Percentiles rank a stretch among this genome's conserved stretches.
Evolutionary conservation across 306 rosid genomes (phyloP).

Genomic region (Nissolia schottii): DNA sequence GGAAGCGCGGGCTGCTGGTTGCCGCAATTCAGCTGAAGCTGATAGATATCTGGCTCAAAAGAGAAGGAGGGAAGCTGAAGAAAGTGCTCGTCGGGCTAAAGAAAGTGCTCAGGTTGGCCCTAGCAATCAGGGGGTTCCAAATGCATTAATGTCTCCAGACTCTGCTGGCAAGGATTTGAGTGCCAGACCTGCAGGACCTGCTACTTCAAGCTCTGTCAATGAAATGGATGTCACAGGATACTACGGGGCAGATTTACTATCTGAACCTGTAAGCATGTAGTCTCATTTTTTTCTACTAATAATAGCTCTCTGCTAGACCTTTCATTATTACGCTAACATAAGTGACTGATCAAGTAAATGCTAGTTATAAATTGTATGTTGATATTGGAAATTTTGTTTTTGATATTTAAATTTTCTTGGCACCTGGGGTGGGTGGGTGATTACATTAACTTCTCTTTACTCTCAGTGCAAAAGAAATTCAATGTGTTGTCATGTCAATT

Average conservation of each 20-base stretch:
- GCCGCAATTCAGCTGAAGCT: conserved; percentile 65
- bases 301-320: background rate
- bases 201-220: conserved; percentile 50
- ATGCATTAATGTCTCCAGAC: conserved; percentile 52
- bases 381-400: background rate
- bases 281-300: background rate
- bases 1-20: conserved; percentile 88
- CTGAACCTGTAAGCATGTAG: conserved; percentile 69
- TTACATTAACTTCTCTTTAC: background rate
- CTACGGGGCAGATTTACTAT: conserved; percentile 73
- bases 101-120: conserved; percentile 58
- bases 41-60: conserved; percentile 61
- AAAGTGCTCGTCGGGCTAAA: conserved; percentile 48
- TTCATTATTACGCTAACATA: background rate
- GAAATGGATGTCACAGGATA: conserved; percentile 57
- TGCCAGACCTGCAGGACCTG: conserved; percentile 59
- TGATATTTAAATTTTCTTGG: background rate
- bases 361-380: background rate
- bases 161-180: conserved; percentile 56
- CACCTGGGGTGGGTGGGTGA: background rate
- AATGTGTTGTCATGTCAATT: too few relatives aligned
- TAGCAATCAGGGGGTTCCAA: conserved; percentile 64
- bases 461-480: too few relatives aligned
- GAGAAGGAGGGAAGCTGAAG: conserved; percentile 71
- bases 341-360: background rate